Evolutionary conservation across 129 eudicot species (phyloP).

Genomic region (Smallanthus sonchifolius): DNA sequence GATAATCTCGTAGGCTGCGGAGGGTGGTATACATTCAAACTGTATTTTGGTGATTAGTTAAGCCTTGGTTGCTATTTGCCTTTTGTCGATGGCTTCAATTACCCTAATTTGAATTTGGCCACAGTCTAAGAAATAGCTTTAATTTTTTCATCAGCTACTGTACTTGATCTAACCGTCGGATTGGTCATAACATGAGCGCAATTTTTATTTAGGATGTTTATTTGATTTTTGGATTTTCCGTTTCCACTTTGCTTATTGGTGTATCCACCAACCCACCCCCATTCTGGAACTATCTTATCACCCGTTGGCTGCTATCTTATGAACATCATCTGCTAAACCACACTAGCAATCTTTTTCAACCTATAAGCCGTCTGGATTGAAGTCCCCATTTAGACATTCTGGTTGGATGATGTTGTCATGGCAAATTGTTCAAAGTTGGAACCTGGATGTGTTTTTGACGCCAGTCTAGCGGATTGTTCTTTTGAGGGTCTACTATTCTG

Average conservation of each 20-base stretch:
- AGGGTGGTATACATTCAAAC: slow-evolving; percentile 9
- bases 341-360: slow-evolving; percentile 19
- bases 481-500: slow-evolving; percentile 27
- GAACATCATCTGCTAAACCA: slow-evolving; percentile 16
- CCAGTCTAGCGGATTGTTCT: slow-evolving; percentile 26
- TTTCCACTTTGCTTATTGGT: slow-evolving; percentile 27
- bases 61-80: slow-evolving; percentile 14
- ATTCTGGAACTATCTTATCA: background rate
- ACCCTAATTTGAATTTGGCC: slow-evolving; percentile 27
- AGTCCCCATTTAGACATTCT: slow-evolving; percentile 22
- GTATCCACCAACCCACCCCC: slow-evolving; percentile 3
- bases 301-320: slow-evolving; percentile 16
- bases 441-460: slow-evolving; percentile 19
- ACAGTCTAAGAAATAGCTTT: slow-evolving; percentile 7
- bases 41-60: slow-evolving; percentile 19
- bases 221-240: slow-evolving; percentile 17
- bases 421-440: slow-evolving; percentile 24
- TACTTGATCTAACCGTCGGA: slow-evolving; percentile 15
- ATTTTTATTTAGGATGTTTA: slow-evolving; percentile 28
- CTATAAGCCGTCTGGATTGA: slow-evolving; percentile 32
- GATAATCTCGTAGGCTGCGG: slow-evolving; percentile 18
- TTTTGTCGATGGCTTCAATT: slow-evolving; percentile 12
- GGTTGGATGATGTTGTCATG: slow-evolving; percentile 29
- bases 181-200: slow-evolving; percentile 25
- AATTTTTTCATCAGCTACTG: slow-evolving; percentile 12